phyloP scores from a whole-genome alignment of 441 rosid species.

The Mallotus repandus region DNA sequence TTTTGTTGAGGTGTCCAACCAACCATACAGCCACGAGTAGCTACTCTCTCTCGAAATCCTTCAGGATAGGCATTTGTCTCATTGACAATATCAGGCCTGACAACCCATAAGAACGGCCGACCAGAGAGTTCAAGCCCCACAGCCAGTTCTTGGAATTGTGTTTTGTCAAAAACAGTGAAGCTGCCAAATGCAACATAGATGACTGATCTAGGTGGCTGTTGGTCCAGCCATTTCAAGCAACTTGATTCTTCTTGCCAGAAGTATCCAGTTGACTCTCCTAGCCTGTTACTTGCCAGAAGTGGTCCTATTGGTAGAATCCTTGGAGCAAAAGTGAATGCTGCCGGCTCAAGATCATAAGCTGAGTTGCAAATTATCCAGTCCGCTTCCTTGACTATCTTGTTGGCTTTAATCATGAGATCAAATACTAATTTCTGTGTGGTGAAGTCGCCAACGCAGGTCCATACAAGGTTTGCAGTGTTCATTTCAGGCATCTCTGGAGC shows the following conservation, averaged over 20 bases:
- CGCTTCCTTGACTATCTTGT: constrained; percentile 3
- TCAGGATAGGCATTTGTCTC: constrained; percentile 21
- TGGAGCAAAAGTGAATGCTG: constrained; percentile 28
- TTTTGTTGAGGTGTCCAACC: constrained; percentile 58
- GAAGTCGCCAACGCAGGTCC: constrained; percentile 36
- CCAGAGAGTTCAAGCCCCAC: constrained; percentile 43
- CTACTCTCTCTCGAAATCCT: constrained; percentile 29
- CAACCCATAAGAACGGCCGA: constrained; percentile 46
- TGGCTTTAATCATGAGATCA: constrained; percentile 15
- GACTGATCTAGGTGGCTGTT: constrained; percentile 41
- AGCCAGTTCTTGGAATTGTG: constrained; percentile 53
- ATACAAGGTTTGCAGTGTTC: constrained; percentile 33
- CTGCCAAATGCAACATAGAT: constrained; percentile 70
- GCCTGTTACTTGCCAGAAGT: constrained; percentile 30
- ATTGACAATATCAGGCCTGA: constrained; percentile 31
- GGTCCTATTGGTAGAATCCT: constrained; percentile 44
- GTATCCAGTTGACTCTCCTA: constrained; percentile 26
- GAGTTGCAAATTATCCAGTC: constrained; percentile 52
- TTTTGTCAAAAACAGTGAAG: constrained; percentile 36
- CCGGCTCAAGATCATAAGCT: constrained; percentile 43
- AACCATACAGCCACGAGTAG: constrained; percentile 30
- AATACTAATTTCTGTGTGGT: constrained; percentile 33
- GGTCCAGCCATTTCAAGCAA: constrained; percentile 55
- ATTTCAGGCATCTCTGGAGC: constrained; percentile 40
- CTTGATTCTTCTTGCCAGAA: constrained; percentile 52